Evolutionary conservation across 2,329 filamentous ascomycete genomes (phyloP), one percentile per base, ranked within the genome.

Genomic region (Pestalotiopsis sp.): DNA sequence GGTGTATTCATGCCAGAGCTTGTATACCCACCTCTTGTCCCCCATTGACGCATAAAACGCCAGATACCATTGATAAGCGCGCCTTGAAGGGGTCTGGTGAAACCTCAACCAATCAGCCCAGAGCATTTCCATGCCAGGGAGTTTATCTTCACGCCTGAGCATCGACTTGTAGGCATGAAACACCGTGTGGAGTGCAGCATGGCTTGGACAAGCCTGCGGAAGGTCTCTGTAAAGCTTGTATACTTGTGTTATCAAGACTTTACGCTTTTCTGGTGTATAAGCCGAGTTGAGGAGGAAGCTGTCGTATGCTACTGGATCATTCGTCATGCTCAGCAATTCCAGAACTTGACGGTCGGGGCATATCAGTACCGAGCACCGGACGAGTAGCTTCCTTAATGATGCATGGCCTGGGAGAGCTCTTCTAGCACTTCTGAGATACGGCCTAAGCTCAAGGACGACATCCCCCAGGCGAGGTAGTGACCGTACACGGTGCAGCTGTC

Each of bases 11-110:
- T 77, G 74, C 81, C 85, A 87, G 25, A 89, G 72, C 6, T 78
- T 77, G 58, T 81, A 78, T 2, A 87, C 83, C 17, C 79, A 76
- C 41, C 76, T 75, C n/a, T 84, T 78, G 72, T 89, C 83, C 17
- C 87, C 87, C 4, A 78, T 76, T 7, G 74, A 69, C 14, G 86
- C 84, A 70, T 88, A 85, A 57, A 86, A 85, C 3, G 78, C 80
- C 66, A 88, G 77, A 69, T 81, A 87, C 71, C 80, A 85, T 68
- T 83, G 81, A 69, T 82, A 88, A 0, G 80, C 85, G 76, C 81
- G 81, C 67, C 77, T 74, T 57, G 83, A 81, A 41, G 87, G 77
- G 1, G 72, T 76, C 1, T 77, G 79, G 66, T 82, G 79, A 36
- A 79, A 77, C 31, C 70, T 76, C 66, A 83, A 77, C 83, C 85